Evolutionary conservation across 1,284 basidiomycete species (phyloP).

Genomic region (Tetrapyrgos nigripes): DNA sequence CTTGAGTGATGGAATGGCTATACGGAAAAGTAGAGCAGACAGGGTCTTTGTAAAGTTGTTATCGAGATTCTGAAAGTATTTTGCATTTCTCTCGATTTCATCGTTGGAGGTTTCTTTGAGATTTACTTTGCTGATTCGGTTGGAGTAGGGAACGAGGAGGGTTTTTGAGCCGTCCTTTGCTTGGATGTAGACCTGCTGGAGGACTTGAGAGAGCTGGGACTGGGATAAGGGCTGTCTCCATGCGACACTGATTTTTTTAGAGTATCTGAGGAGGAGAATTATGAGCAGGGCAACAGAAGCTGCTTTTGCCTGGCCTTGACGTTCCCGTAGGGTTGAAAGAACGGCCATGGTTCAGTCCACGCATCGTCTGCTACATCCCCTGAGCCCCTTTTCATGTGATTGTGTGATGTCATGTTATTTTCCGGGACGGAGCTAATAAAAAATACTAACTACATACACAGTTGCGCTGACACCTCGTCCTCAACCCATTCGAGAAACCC

Average conservation of each 20-base stretch:
- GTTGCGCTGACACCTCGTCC: too few species aligned
- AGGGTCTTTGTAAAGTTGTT: constrained; percentile 83
- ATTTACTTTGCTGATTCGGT: constrained; percentile 64
- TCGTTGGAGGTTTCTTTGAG: background rate
- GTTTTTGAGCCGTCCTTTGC: constrained; percentile 65
- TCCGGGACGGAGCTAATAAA: too few species aligned
- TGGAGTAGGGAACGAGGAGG: constrained; percentile 71
- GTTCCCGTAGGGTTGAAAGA: background rate
- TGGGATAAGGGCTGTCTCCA: constrained; percentile 32
- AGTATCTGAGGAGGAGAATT: background rate
- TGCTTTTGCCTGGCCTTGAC: background rate
- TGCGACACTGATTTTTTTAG: background rate
- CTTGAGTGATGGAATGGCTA: constrained; percentile 76
- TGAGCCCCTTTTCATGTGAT: too few species aligned
- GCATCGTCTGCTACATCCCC: too few species aligned
- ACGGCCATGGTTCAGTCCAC: background rate
- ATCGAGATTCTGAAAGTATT: constrained; percentile 68
- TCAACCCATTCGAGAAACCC: too few species aligned
- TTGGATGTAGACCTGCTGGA: constrained; percentile 64
- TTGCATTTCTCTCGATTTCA: constrained; percentile 16
- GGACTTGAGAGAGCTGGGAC: constrained; percentile 51
- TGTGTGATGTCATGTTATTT: too few species aligned
- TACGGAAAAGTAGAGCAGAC: constrained; percentile 70
- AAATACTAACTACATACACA: too few species aligned
- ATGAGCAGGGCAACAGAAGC: background rate